Percentiles rank a stretch among this genome's conserved stretches.
Conservation (phyloP, 345 rosid species). For the Gossypium bickii region DNA sequence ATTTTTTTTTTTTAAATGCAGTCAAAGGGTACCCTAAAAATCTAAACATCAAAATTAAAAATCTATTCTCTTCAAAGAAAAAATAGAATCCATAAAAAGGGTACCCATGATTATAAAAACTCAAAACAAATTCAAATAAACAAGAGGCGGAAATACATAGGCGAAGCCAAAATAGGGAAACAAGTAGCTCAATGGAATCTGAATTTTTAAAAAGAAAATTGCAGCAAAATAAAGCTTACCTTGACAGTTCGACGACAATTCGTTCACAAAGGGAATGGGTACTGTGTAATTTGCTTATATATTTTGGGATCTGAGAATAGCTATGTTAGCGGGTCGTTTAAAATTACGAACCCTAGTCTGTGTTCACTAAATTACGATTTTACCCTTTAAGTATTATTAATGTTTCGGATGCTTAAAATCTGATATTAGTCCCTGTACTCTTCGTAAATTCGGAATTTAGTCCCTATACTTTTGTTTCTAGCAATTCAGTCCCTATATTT, state of each 20-base stretch:
- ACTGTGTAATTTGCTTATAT: background rate
- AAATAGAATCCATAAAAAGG: background rate
- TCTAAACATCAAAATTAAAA: background rate
- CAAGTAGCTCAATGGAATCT: background rate
- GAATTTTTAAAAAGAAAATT: background rate
- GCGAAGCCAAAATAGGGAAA: background rate
- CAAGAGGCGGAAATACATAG: background rate
- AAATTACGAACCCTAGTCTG: background rate
- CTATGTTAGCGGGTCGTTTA: background rate
- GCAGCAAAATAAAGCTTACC: conserved; percentile 6
- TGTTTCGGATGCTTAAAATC: too few species aligned
- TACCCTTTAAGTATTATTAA: background rate
- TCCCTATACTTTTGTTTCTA: too few species aligned
- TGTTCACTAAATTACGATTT: background rate
- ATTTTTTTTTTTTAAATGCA: background rate
- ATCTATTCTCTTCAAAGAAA: background rate
- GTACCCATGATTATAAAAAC: background rate
- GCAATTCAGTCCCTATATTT: too few species aligned
- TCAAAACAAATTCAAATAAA: background rate
- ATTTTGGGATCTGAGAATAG: background rate
- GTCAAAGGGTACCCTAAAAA: background rate
- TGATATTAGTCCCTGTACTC: too few species aligned
- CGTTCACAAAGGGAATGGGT: background rate
- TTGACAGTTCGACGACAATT: background rate
- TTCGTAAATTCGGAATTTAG: too few species aligned